Conservation (phyloP, 192 early-diverging fungal species). For the Phycomyces nitens region DNA sequence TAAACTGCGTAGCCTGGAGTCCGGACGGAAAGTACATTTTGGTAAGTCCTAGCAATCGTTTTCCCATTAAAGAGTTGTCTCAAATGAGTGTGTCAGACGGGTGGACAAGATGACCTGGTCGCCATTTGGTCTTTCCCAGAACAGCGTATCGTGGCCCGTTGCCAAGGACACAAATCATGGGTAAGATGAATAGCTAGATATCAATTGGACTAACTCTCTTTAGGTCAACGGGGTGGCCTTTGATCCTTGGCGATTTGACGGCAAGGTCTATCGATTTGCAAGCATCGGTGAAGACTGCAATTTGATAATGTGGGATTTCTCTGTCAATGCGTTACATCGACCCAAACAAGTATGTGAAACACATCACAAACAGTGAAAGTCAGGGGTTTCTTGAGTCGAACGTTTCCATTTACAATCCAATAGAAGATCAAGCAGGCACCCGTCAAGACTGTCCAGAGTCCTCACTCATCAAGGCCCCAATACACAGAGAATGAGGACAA, state of each 20-base stretch:
- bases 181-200: slow-evolving; percentile 31
- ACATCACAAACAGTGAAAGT: not conserved
- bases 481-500: not conserved
- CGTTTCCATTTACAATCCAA: slow-evolving; percentile 7
- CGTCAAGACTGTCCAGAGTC: not conserved
- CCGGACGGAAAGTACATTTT: slow-evolving; percentile 79
- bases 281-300: slow-evolving; percentile 88
- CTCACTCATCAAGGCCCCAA: not conserved
- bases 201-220: not conserved
- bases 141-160: slow-evolving; percentile 75
- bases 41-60: slow-evolving; percentile 24
- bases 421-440: slow-evolving; percentile 2
- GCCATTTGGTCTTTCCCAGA: slow-evolving; percentile 85
- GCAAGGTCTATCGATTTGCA: slow-evolving; percentile 79
- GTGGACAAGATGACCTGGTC: slow-evolving; percentile 92
- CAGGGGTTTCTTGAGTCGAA: slow-evolving; percentile 1
- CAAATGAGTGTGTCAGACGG: slow-evolving; percentile 46
- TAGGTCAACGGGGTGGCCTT: slow-evolving; percentile 68
- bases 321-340: slow-evolving; percentile 66
- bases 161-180: slow-evolving; percentile 92
- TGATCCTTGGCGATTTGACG: slow-evolving; percentile 77
- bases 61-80: not conserved
- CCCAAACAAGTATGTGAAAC: slow-evolving; percentile 59
- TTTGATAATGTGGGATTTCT: slow-evolving; percentile 93
- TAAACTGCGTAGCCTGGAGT: slow-evolving; percentile 86